Base-by-base conservation (phyloP, 805 yeast genomes). In the Ogataea polymorpha region DNA sequence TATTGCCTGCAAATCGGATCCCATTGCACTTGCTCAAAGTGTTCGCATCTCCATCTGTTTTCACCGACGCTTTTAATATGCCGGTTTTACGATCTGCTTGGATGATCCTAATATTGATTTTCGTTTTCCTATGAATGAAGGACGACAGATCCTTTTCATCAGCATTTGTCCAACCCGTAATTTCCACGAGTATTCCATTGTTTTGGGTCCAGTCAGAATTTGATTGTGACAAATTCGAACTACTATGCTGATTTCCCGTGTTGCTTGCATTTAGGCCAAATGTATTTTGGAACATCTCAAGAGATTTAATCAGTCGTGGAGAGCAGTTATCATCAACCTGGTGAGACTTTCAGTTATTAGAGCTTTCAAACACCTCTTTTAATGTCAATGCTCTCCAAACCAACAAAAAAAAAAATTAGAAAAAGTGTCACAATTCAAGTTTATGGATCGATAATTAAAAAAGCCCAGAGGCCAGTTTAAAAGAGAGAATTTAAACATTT, bases 131-230 rank as follows among this genome's bases (percentile, higher is more conserved):
- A 36, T 80, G 74, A 12, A 89, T 62, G 60, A 89, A 90, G 27
- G 71, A 67, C 8, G 84, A 69, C 44, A 88, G 68, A 44, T 88
- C 95, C 14, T 74, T 79, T 45, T 72, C 70, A 2, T 83, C 60
- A 1, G 89, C 95, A 45, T 87, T 86, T 45, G 83, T 80, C 96
- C 96, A 89, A 32, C 89, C 87, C 27, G 71, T 65, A 9, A 88
- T 71, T 48, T 84, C 87, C 9, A 88, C 72, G 3, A 73, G 67
- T 4, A 77, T 68, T 35, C 66, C 70, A 37, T 60, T 63, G 16
- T 41, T 42, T 5, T 32, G 40, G 32, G n/a, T 17, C 15, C 20
- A 3, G 6, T 12, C n/a, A 13, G 28, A 31, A 20, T 10, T 10
- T 20, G 21, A 20, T 7, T 9, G 21, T 20, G 21, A 6, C 7